Base-by-base conservation (phyloP, 148 eudicot species). In the Hydrangea macrophylla region DNA sequence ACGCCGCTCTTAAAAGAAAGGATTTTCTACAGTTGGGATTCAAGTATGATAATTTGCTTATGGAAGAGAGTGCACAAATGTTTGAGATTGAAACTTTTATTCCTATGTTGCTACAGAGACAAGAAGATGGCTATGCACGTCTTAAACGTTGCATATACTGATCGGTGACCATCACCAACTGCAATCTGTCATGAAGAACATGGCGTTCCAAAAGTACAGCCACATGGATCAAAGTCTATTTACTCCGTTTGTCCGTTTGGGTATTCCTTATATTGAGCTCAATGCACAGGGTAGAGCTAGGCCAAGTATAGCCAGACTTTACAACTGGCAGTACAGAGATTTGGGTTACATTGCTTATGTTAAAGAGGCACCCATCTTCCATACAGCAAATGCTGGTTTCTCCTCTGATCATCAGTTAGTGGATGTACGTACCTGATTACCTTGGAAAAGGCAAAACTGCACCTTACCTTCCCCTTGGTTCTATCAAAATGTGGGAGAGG, bases 221-320 rank as follows among this genome's bases (percentile, higher is more conserved):
- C 98, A 94, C 83, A 94, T 94, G 98, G 98, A 94, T 81, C 98
- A 94, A 78, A 94, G 98, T 81, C 80, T 94, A 28, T 94, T 94
- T 71, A 94, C 98, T 12, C 84, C 97, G 78, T 94, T 94, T 78
- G 97, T 94, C 60, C 95, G 98, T 63, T 75, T 94, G 24, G 98
- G 97, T 31, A 87, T 94, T 67, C 98, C 98, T 1, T 94, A 94
- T 71, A 90, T 94, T 73, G 97, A 94, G 79, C 89, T 94, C 60
- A 94, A 94, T 88, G 98, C 98, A 44, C 98, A 94, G 80, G 98
- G 98, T 85, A 82, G 98, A 82, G 98, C 98, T 57, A 80, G 98
- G 72, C 98, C 98, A 61, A 90, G 92, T 73, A 90, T 94, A 70
- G 98, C 98, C 22, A 69, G 77, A 66, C 97, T 94, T 70, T 94